Percentiles rank a stretch among this genome's conserved stretches.
Evolutionary conservation across 352 stramenopile genomes (phyloP).

Genomic region (Globisporangium sylvaticum): DNA sequence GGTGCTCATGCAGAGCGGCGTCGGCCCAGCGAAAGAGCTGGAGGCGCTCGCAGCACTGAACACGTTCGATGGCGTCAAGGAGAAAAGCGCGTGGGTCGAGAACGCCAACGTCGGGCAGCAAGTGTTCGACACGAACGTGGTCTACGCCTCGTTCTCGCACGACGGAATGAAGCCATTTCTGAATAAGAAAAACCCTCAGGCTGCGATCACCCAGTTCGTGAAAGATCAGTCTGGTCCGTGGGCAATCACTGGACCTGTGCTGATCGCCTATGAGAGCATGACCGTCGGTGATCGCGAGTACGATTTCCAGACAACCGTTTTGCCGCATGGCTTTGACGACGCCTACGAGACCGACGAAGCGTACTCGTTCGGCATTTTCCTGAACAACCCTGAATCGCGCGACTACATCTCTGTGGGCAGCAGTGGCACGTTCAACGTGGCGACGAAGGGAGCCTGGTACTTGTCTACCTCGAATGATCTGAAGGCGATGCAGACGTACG

Average conservation of each 20-base stretch:
- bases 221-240: conserved; percentile 21
- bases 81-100: conserved; percentile 20
- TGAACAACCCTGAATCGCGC: conserved; percentile 26
- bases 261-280: conserved; percentile 27
- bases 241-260: conserved; percentile 21
- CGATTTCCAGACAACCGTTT: conserved; percentile 26
- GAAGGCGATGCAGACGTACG: conserved; percentile 50
- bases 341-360: conserved; percentile 16
- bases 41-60: conserved; percentile 22
- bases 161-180: conserved; percentile 19
- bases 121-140: conserved; percentile 19
- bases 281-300: conserved; percentile 21
- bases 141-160: conserved; percentile 22
- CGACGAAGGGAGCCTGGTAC: conserved; percentile 24
- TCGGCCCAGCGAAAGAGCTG: conserved; percentile 61
- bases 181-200: conserved; percentile 11
- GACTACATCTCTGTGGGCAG: conserved; percentile 16
- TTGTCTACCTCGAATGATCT: conserved; percentile 43
- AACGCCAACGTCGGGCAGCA: conserved; percentile 18
- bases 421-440: conserved; percentile 6
- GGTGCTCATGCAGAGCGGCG: conserved; percentile 73
- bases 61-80: conserved; percentile 10
- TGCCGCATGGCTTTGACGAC: conserved; percentile 26
- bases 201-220: conserved; percentile 22
- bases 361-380: conserved; percentile 21